Percentiles rank a stretch among this genome's conserved stretches.
phyloP scores from a whole-genome alignment of 2,329 filamentous ascomycete species.

The Trichoderma semiorbis region DNA sequence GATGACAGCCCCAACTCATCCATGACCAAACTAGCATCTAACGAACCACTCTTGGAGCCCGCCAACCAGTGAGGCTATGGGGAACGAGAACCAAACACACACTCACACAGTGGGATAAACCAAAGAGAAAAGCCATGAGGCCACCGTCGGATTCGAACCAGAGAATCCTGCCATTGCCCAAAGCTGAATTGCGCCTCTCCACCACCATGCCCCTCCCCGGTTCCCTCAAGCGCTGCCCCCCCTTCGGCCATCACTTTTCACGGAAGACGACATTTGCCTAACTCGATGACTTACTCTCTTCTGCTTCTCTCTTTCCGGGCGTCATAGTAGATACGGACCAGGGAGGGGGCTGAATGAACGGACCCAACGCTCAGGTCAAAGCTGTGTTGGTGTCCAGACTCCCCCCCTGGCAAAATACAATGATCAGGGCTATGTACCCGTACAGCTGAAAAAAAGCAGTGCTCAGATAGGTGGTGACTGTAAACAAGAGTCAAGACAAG shows the following conservation, averaged over 20 bases:
- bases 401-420: background rate
- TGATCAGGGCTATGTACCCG: background rate
- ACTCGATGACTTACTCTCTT: background rate
- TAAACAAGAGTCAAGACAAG: background rate
- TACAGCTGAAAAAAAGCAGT: background rate
- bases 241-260: conserved; percentile 12
- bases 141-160: conserved; percentile 5
- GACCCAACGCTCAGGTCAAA: background rate
- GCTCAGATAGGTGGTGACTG: background rate
- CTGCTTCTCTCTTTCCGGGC: background rate
- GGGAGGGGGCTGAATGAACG: background rate
- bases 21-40: background rate
- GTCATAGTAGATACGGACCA: background rate
- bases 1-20: background rate
- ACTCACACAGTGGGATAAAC: background rate
- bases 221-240: background rate
- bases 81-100: background rate
- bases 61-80: conserved; percentile 9
- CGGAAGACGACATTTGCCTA: conserved; percentile 9
- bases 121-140: background rate
- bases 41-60: background rate
- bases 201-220: background rate
- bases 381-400: background rate
- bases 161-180: conserved; percentile 6
- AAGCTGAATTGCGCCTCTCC: conserved; percentile 12